phyloP scores from a whole-genome alignment of 331 rosid genomes.

The Telfairia occidentalis region DNA sequence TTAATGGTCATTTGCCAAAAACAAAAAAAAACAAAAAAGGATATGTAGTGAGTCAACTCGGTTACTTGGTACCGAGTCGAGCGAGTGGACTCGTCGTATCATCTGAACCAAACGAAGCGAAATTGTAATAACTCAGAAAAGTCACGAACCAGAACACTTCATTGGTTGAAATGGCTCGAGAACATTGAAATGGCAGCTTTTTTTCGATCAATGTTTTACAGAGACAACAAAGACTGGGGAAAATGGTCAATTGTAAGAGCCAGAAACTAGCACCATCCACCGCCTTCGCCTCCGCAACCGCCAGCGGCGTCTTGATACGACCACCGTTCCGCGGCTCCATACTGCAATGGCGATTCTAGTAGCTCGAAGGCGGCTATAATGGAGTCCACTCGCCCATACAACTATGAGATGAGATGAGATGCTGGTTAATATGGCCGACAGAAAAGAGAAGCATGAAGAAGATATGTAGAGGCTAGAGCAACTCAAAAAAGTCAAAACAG shows the following conservation, averaged over 20 bases:
- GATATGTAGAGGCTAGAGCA: background rate
- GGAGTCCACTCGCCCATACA: background rate
- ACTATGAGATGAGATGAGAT: background rate
- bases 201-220: background rate
- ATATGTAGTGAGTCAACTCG: slow-evolving; percentile 5
- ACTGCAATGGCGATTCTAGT: background rate
- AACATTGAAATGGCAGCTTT: background rate
- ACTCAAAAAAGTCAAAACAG: background rate
- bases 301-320: background rate
- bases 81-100: background rate
- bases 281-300: background rate
- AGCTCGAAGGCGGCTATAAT: background rate
- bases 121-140: background rate
- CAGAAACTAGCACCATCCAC: background rate
- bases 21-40: no score
- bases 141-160: background rate
- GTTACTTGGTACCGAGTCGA: background rate
- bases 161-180: background rate
- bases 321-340: background rate
- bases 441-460: background rate
- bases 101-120: background rate
- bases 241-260: background rate
- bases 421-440: background rate
- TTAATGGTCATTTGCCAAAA: no score
- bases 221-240: background rate